phyloP scores from a whole-genome alignment of 768 basidiomycete species.

The Termitomyces sp. region DNA sequence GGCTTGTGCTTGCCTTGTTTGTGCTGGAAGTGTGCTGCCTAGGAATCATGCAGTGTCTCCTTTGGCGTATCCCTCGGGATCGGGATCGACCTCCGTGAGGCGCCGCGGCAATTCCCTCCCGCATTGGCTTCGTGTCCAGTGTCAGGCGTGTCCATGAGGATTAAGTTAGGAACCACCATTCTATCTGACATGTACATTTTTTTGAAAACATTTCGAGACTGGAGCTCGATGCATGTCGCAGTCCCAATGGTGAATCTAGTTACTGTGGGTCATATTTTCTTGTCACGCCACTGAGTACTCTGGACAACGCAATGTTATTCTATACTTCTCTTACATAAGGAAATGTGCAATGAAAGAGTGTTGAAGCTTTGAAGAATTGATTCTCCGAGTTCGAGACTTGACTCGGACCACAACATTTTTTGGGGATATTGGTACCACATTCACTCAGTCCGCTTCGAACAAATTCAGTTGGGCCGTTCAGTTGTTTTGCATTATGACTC shows the following conservation, averaged over 20 bases:
- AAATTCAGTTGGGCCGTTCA: background rate
- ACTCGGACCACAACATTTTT: background rate
- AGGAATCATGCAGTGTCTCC: background rate
- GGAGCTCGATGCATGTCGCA: background rate
- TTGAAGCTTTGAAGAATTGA: background rate
- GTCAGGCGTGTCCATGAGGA: background rate
- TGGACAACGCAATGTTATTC: background rate
- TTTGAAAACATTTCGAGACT: background rate
- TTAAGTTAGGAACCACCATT: background rate
- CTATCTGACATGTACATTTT: background rate
- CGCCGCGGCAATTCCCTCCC: background rate
- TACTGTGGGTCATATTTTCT: background rate
- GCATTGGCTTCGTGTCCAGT: background rate
- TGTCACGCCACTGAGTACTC: background rate
- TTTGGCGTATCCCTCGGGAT: background rate
- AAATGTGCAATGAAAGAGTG: background rate
- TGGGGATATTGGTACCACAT: background rate
- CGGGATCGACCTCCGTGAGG: background rate
- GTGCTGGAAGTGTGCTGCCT: background rate
- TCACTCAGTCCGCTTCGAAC: background rate
- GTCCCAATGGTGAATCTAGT: background rate
- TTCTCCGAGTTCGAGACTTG: background rate
- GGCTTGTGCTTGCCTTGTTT: background rate
- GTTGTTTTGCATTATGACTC: background rate
- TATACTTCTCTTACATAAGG: background rate